Evolutionary conservation across 768 basidiomycete genomes (phyloP), one percentile per base, ranked within the genome.

Genomic region (Russula vinacea): DNA sequence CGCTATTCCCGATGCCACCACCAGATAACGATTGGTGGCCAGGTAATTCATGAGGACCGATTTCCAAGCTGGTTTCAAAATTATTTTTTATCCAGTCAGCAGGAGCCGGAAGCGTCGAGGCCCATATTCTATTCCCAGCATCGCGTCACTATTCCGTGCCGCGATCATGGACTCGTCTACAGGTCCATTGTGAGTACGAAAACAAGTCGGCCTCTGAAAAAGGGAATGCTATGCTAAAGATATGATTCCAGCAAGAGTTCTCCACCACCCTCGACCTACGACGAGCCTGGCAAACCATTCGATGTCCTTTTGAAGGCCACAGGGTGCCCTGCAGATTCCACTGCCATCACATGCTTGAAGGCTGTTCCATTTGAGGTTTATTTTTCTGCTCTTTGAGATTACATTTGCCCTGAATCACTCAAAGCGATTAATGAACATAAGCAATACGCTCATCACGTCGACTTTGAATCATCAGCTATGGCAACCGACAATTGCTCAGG

Each of bases 1-100:
- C 32, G 29, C 19, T 33, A 45, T 40, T 60, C 5, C 16, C 33
- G 29, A 56, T 40, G 13, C 19, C 49, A 42, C 55, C 13, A 13
- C 6, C 45, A 83, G 81, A 80, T 82, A 6, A 82, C 81, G 22
- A 79, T 82, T 16, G 81, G 81, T 80, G 82, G 81, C 7, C 79
- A 81, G 71, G 80, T 80, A 68, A 45, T 65, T 33, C 11, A 19
- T 10, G 22, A 44, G 9, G 22, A 42, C 22, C 29, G 6, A 16
- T 9, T 33, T 33, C 29, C 8, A 24, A 16, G 19, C 35, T 54
- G 4, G 0, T n/a, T 24, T n/a, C n/a, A n/a, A n/a, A n/a, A 3
- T 22, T 5, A 53, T 29, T 26, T 33, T 53, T n/a, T 45, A 16
- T 56, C 10, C 61, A 82, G 79, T 82, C 81, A 13, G 80, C 81